Base-by-base conservation (phyloP, 2,329 filamentous ascomycete species). In the Fusarium sp. region DNA sequence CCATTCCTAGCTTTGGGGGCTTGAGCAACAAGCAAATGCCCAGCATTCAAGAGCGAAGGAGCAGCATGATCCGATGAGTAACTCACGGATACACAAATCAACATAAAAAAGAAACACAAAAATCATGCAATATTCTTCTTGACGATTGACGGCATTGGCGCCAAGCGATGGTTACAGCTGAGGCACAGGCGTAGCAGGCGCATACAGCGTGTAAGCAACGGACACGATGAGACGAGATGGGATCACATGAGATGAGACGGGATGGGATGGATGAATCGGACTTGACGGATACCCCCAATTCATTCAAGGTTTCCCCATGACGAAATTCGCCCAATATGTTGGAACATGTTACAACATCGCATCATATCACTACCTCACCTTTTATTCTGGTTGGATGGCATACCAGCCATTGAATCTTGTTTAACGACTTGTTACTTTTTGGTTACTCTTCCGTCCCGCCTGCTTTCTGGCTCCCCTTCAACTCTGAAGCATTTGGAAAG, bases 1-100 rank as follows among this genome's bases (percentile, higher is more conserved):
- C 84, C 26, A 87, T 89, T 79, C 83, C 86, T 6, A 83, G 84
- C 44, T 88, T 89, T 57, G 84, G 84, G 21, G 69, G 75, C 43
- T 67, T 60, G 37, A 83, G 69, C 44, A 75, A 73, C 41, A 80
- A 80, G 77, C 77, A 79, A 54, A 76, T 72, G 66, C 72, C 76
- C 21, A 70, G 76, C 26, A 71, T 77, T 15, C 72, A 79, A 24
- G 80, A 85, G 66, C 84, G 84, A 78, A 79, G 82, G 65, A 75
- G 78, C 61, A 82, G 80, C 76, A 79, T 78, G 75, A 76, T 80
- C 54, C 77, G 78, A 73, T 80, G 70, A 77, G 57, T 15, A 44
- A 47, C 38, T 57, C 44, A 48, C 37, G 58, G 42, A 54, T 29
- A 44, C 62, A 23, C 37, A 58, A 65, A 56, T 41, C 59, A 66